phyloP scores from a whole-genome alignment of 352 stramenopile species.

The Lagenidium sp. region DNA sequence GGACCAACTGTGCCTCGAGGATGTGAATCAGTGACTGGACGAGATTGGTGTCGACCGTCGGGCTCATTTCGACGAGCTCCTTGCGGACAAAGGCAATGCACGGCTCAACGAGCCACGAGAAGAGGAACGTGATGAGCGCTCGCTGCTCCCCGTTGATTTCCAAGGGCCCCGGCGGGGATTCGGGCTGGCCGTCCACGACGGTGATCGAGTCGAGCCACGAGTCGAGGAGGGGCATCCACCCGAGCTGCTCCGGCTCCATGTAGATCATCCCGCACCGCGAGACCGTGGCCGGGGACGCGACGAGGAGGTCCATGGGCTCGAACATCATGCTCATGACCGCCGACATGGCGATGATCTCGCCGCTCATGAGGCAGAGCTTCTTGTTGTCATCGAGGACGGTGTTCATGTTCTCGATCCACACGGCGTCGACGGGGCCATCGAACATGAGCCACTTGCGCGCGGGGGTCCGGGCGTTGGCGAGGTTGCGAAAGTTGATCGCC shows the following conservation, averaged over 20 bases:
- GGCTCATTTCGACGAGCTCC: conserved; percentile 76
- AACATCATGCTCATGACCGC: conserved; percentile 96
- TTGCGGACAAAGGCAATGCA: conserved; percentile 86
- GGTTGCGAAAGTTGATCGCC: conserved; percentile 87
- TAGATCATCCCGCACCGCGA: conserved; percentile 94
- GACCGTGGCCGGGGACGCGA: conserved; percentile 90
- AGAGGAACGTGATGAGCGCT: conserved; percentile 62
- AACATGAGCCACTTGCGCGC: conserved; percentile 92
- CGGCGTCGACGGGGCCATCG: conserved; percentile 89
- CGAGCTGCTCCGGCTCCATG: conserved; percentile 89
- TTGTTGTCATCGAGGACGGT: conserved; percentile 92
- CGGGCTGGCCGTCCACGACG: conserved; percentile 1
- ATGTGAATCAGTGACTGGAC: conserved; percentile 85
- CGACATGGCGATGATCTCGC: conserved; percentile 94
- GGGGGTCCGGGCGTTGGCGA: conserved; percentile 64
- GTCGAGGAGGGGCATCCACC: conserved; percentile 82
- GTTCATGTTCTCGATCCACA: conserved; percentile 97
- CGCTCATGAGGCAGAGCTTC: conserved; percentile 92
- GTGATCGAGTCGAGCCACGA: conserved; percentile 85
- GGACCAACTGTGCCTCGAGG: conserved; percentile 66
- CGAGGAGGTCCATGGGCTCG: conserved; percentile 91
- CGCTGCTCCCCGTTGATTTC: conserved; percentile 74
- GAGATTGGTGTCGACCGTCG: conserved; percentile 88
- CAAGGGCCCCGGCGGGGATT: conserved; percentile 29
- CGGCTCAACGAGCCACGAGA: conserved; percentile 85